Evolutionary conservation across 1,284 basidiomycete genomes (phyloP).

Genomic region (Ceratobasidium theobromae): DNA sequence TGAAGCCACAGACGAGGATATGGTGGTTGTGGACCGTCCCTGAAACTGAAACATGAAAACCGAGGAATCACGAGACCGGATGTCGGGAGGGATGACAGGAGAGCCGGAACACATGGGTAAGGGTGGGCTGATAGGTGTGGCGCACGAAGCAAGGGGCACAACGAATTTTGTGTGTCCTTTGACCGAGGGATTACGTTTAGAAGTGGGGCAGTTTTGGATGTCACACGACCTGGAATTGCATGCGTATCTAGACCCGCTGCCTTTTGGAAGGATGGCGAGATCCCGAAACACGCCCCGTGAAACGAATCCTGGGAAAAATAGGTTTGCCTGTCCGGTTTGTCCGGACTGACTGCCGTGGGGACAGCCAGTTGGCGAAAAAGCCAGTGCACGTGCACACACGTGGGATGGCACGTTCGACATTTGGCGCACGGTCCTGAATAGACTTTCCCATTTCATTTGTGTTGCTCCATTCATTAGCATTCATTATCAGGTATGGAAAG

Average conservation of each 20-base stretch:
- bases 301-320: neutral
- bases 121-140: no score
- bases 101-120: neutral
- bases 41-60: neutral
- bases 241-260: constrained; percentile 4
- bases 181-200: constrained; percentile 17
- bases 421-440: neutral
- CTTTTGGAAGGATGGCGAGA: neutral
- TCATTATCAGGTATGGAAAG: no score
- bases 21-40: constrained; percentile 44
- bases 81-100: neutral
- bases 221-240: constrained; percentile 30
- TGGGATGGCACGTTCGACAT: constrained; percentile 12
- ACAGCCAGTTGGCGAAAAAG: neutral
- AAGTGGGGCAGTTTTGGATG: constrained; percentile 18
- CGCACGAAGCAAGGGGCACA: neutral
- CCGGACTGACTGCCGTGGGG: neutral
- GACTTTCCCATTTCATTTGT: neutral
- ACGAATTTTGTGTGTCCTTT: constrained; percentile 15
- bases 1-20: constrained; percentile 45
- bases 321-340: neutral
- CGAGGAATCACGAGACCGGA: neutral
- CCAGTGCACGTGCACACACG: constrained; percentile 4
- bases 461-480: neutral
- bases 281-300: neutral